phyloP scores from a whole-genome alignment of 345 rosid species.

The Pistacia atlantica region DNA sequence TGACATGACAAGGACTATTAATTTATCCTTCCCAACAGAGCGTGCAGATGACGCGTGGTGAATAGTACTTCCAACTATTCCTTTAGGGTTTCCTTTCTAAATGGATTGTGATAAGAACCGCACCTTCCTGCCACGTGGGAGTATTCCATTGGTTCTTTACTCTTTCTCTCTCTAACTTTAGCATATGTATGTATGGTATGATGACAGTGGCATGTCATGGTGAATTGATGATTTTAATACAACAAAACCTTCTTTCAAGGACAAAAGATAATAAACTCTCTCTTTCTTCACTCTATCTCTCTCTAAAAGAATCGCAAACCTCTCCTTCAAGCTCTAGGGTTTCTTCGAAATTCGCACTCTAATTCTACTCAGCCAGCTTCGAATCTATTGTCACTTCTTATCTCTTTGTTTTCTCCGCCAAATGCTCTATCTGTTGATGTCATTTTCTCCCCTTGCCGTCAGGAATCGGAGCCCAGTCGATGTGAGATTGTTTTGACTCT shows the following conservation, averaged over 20 bases:
- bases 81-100: constrained; percentile 55
- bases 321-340: constrained; percentile 52
- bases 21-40: constrained; percentile 19
- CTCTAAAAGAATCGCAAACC: constrained; percentile 50
- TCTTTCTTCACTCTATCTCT: constrained; percentile 32
- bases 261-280: constrained; percentile 34
- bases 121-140: constrained; percentile 48
- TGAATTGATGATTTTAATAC: constrained; percentile 35
- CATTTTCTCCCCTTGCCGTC: constrained; percentile 45
- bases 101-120: constrained; percentile 74
- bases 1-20: constrained; percentile 19
- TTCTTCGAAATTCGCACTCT: constrained; percentile 55
- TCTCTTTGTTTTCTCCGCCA: constrained; percentile 25
- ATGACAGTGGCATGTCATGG: constrained; percentile 59
- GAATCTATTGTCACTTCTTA: constrained; percentile 34
- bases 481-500: constrained; percentile 20
- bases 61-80: constrained; percentile 28
- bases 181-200: constrained; percentile 5
- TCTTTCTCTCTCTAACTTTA: constrained; percentile 25
- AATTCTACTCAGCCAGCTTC: constrained; percentile 36
- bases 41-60: constrained; percentile 39
- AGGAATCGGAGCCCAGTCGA: constrained; percentile 37
- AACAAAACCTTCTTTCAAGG: constrained; percentile 54
- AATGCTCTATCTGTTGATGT: constrained; percentile 36
- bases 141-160: constrained; percentile 13